Percentiles rank a stretch among this genome's conserved stretches.
These are phyloP conservation scores for Citrullus mucosospermus DNA, from an alignment of 306 rosid genomes.

Conservation along the genomic window DNA sequence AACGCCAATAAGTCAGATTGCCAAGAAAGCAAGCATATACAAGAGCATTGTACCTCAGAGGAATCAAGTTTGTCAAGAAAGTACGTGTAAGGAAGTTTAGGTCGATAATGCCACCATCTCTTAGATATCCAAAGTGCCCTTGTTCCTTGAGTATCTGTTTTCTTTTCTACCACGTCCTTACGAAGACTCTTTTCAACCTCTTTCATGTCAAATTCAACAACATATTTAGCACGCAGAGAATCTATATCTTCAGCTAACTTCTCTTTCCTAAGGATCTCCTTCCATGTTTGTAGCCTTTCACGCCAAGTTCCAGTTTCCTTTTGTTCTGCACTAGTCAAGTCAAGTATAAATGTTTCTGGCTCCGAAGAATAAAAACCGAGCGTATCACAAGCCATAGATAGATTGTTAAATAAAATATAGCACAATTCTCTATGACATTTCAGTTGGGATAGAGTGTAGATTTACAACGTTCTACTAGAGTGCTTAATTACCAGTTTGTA, in stretches of 20 bases:
- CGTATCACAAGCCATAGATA: neutral
- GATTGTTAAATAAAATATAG: neutral
- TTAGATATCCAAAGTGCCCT: slow-evolving; percentile 82
- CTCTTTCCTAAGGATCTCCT: slow-evolving; percentile 59
- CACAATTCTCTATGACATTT: neutral
- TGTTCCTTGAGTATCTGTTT: slow-evolving; percentile 44
- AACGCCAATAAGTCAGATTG: slow-evolving; percentile 3
- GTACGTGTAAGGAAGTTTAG: slow-evolving; percentile 78
- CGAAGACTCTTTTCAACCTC: slow-evolving; percentile 96
- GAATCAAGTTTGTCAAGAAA: slow-evolving; percentile 79
- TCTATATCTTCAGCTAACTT: slow-evolving; percentile 44
- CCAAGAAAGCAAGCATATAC: slow-evolving; percentile 11
- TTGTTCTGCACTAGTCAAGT: slow-evolving; percentile 32
- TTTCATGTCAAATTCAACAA: slow-evolving; percentile 88
- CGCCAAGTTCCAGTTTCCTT: slow-evolving; percentile 62
- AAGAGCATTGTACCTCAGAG: slow-evolving; percentile 57
- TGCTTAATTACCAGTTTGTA: neutral
- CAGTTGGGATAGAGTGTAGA: neutral
- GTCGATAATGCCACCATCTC: slow-evolving; percentile 99
- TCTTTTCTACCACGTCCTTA: slow-evolving; percentile 67
- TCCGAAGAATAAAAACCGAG: neutral
- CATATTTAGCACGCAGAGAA: slow-evolving; percentile 58
- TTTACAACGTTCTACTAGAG: neutral
- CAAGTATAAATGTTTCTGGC: slow-evolving; percentile 5
- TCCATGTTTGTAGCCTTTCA: slow-evolving; percentile 70